phyloP scores from a whole-genome alignment of 208 protist species.

The Histomonas meleagridis region DNA sequence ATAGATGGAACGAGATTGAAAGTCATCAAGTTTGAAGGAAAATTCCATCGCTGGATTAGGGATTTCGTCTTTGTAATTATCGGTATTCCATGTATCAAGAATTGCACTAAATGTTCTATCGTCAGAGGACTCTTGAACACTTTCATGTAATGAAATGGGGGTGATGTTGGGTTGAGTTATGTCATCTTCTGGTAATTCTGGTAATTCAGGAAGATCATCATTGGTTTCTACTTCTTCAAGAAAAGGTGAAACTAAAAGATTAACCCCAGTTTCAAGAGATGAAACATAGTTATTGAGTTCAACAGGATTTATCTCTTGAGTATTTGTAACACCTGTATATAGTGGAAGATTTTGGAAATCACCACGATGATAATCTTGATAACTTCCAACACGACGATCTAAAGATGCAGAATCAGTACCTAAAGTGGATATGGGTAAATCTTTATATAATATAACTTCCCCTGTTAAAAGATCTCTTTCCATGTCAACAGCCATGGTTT shows the following conservation, averaged over 20 bases:
- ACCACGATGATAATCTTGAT: neutral
- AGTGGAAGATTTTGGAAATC: neutral
- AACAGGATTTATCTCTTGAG: neutral
- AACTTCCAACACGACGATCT: neutral
- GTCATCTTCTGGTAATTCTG: neutral
- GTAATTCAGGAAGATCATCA: neutral
- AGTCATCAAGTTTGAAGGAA: constrained; percentile 9
- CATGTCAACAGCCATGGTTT: neutral
- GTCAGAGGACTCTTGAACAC: neutral
- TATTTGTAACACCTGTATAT: neutral
- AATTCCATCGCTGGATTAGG: neutral
- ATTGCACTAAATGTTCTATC: no score
- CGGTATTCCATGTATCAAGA: neutral
- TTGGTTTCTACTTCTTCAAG: no score
- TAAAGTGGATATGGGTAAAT: neutral
- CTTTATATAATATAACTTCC: neutral
- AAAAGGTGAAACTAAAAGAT: neutral
- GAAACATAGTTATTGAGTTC: neutral
- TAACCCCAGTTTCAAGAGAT: neutral
- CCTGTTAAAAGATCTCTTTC: neutral
- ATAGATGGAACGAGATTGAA: constrained; percentile 11
- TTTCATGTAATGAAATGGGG: no score
- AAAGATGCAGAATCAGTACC: neutral
- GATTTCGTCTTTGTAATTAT: neutral
- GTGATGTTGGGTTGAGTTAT: neutral